These are phyloP conservation scores for Collybia nuda DNA, from an alignment of 768 basidiomycete genomes.

Conservation along the genomic window DNA sequence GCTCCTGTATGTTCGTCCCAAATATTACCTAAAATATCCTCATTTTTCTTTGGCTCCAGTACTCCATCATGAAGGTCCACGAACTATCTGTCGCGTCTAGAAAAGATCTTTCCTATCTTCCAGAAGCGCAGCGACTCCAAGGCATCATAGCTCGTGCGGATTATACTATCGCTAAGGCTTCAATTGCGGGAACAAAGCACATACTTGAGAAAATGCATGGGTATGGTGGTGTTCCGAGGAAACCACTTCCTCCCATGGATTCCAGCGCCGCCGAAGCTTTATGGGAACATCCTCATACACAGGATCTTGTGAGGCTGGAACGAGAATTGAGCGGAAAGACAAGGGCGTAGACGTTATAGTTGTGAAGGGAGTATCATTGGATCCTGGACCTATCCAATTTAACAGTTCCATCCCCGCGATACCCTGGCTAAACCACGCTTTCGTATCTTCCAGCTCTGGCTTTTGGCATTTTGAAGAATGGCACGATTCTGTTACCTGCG, in stretches of 20 bases:
- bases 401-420: not conserved
- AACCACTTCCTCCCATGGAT: conserved; percentile 71
- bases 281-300: conserved; percentile 73
- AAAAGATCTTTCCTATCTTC: conserved; percentile 54
- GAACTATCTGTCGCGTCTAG: conserved; percentile 58
- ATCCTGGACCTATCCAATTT: too few relatives aligned
- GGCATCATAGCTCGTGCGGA: conserved; percentile 81
- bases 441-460: too few relatives aligned
- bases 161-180: conserved; percentile 72
- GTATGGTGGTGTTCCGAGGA: conserved; percentile 79
- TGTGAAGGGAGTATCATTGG: too few relatives aligned
- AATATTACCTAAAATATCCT: conserved; percentile 2
- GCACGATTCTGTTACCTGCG: too few relatives aligned
- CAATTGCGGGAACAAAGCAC: conserved; percentile 83
- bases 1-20: conserved; percentile 55
- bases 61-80: conserved; percentile 59
- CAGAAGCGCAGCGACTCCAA: conserved; percentile 74
- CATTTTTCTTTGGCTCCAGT: conserved; percentile 30
- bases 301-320: conserved; percentile 67
- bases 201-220: conserved; percentile 73
- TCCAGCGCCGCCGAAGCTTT: conserved; percentile 54
- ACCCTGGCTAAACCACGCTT: too few relatives aligned
- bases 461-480: too few relatives aligned
- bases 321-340: conserved; percentile 48
- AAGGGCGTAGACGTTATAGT: conserved; percentile 8